Evolutionary conservation across 805 yeast genomes (phyloP).

Genomic region (Yamadazyma paraphyllophila): DNA sequence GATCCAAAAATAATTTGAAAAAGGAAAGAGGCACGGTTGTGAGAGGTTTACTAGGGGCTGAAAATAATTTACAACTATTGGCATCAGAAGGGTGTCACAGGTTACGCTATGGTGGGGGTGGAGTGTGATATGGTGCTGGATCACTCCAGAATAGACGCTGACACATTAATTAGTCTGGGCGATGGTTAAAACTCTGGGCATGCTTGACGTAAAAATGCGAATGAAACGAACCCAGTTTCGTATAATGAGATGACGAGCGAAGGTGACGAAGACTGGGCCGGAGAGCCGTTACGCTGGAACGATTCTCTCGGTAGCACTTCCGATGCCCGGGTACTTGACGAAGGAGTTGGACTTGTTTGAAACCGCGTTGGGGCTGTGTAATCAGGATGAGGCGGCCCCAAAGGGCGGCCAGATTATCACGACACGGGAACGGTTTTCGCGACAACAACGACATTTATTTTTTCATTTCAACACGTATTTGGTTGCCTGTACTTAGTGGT

Average conservation of each 20-base stretch:
- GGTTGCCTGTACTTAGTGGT: too few species aligned
- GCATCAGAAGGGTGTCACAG: not conserved
- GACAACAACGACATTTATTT: too few species aligned
- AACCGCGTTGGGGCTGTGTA: not conserved
- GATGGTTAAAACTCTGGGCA: not conserved
- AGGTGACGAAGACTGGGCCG: too few species aligned
- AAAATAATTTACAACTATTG: not conserved
- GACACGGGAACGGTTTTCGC: too few species aligned
- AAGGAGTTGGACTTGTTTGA: not conserved
- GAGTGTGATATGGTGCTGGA: not conserved
- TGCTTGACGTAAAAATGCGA: not conserved
- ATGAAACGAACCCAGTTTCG: not conserved
- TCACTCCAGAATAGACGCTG: too few species aligned
- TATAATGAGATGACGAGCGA: not conserved
- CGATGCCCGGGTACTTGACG: not conserved
- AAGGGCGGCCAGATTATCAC: not conserved
- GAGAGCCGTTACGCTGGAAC: too few species aligned
- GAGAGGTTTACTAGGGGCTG: not conserved
- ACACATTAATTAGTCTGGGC: not conserved
- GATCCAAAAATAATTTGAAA: not conserved
- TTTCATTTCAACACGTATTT: too few species aligned
- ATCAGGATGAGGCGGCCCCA: not conserved
- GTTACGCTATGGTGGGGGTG: not conserved
- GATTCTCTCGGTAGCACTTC: too few species aligned
- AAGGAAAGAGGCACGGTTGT: slow-evolving; percentile 5